A percentile compares a stretch with the other conserved stretches of the same genome.
Conservation (phyloP, 805 yeast genomes). For the Wickerhamomyces hampshirensis region DNA sequence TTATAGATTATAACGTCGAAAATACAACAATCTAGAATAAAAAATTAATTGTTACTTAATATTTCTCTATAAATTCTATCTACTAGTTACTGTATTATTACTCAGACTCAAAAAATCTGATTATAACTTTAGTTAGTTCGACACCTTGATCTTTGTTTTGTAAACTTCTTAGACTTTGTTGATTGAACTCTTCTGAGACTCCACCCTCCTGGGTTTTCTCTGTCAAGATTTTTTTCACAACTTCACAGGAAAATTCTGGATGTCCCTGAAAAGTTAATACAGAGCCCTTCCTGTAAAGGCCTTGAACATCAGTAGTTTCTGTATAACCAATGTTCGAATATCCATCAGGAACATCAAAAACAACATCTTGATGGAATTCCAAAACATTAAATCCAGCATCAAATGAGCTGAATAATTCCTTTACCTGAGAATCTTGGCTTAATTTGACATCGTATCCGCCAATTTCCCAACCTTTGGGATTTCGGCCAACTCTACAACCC, state of each 20-base stretch:
- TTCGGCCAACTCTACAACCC: slow-evolving; percentile 55
- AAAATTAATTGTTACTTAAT: too few relatives aligned
- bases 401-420: slow-evolving; percentile 16
- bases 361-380: slow-evolving; percentile 59
- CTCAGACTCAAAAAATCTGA: not conserved
- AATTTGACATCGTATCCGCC: slow-evolving; percentile 51
- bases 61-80: too few relatives aligned
- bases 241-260: slow-evolving; percentile 80
- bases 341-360: slow-evolving; percentile 37
- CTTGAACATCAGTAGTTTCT: slow-evolving; percentile 57
- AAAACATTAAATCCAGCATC: slow-evolving; percentile 33
- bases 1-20: not conserved
- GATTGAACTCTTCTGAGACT: too few relatives aligned
- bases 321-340: slow-evolving; percentile 47
- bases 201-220: slow-evolving; percentile 14
- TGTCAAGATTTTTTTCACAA: slow-evolving; percentile 39
- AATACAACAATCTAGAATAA: too few relatives aligned
- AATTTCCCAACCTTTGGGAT: slow-evolving; percentile 67
- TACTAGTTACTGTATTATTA: too few relatives aligned
- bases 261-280: slow-evolving; percentile 82
- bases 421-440: slow-evolving; percentile 33
- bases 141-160: not conserved
- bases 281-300: slow-evolving; percentile 47
- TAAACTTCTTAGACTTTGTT: not conserved
- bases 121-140: not conserved